Conservation (phyloP, 306 rosid species). For the Boehmeria nivea region DNA sequence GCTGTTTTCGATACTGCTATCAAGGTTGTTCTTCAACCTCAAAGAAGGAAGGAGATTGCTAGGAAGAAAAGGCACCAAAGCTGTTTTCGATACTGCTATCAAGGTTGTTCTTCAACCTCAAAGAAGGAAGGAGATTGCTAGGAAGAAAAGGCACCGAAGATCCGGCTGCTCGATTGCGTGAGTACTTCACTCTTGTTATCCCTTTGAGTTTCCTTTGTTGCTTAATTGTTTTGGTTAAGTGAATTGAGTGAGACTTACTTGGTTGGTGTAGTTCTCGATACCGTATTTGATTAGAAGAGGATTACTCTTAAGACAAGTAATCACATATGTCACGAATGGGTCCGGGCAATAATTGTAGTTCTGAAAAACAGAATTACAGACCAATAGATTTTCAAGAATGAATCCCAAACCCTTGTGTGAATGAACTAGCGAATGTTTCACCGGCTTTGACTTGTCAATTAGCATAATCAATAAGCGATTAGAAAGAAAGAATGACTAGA, state of each 20-base stretch:
- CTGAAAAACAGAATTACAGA: background rate
- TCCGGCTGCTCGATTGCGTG: constrained; percentile 79
- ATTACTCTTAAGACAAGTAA: background rate
- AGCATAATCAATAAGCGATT: too few species aligned
- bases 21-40: constrained; percentile 98
- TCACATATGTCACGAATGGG: background rate
- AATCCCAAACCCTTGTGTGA: too few species aligned
- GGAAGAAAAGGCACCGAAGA: constrained; percentile 62
- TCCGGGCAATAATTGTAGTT: background rate
- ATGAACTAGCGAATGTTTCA: background rate
- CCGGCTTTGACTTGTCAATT: too few species aligned
- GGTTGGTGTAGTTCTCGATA: background rate
- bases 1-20: constrained; percentile 92
- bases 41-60: constrained; percentile 76
- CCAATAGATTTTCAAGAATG: too few species aligned
- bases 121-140: constrained; percentile 72
- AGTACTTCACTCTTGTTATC: constrained; percentile 30
- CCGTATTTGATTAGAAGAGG: background rate
- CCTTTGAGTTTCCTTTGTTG: constrained; percentile 4
- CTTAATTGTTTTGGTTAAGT: constrained; percentile 5
- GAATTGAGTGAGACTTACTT: background rate
- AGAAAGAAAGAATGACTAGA: too few species aligned
- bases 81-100: constrained; percentile 89
- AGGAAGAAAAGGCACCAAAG: constrained; percentile 64
- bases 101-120: constrained; percentile 99